Base-by-base conservation (phyloP, 495 filamentous ascomycete genomes). In the Pseudomonodictys pantanalensis region DNA sequence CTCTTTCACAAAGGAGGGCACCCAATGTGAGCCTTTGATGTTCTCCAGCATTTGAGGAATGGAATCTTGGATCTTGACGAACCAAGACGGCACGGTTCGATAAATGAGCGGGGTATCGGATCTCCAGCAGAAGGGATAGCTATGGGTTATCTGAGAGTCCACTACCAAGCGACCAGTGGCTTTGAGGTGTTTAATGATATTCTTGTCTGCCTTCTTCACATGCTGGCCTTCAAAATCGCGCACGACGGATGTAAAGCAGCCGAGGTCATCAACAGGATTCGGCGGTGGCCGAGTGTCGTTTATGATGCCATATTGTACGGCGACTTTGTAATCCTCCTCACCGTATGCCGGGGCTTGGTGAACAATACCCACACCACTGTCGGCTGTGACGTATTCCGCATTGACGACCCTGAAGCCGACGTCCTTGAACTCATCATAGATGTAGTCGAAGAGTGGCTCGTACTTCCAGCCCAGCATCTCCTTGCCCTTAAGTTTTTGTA, bases 21-120 rank as follows among this genome's bases (percentile, higher is more conserved):
- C 92, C 93, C 93, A 98, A 69, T 96, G 90, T 2, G 92, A 93
- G 9, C 81, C 82, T 65, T 95, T 86, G 60, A 97, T 93, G 61
- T 92, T 92, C 60, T 87, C 71, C 26, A 97, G 78, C 89, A 98
- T 95, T 42, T 91, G 75, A 2, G 93, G 92, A 50, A 97, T 87
- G 69, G 93, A 88, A 33, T 83, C 79, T 18, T 85, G 80, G 47
- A 97, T 86, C 72, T 90, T 90, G 64, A 98, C 86, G 66, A 98
- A 97, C 93, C 93, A 98, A 2, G 92, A 84, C 17, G 93, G 90
- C 20, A 98, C 92, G 22, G 93, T 91, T 54, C 89, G 85, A 72
- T 97, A 93, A 70, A 98, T 97, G 60, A 97, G 79, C 7, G 92
- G 93, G 2, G 89, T 97, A 67, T 98, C 93, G 18, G 91, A 96